Conservation (phyloP, 78 protist species). For the Guillardia theta region DNA sequence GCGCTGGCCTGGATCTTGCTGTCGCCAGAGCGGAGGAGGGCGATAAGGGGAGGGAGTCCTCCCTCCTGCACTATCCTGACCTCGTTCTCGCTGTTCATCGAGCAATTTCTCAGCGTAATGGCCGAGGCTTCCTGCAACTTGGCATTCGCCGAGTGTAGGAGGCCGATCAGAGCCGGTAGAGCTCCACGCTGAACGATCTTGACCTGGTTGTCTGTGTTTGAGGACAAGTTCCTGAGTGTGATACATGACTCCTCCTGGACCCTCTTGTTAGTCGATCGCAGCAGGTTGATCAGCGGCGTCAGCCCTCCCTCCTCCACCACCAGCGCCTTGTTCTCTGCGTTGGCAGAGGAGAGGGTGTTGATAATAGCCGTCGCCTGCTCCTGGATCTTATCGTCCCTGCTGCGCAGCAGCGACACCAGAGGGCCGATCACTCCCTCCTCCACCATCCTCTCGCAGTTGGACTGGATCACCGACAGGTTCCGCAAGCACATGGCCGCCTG, state of each 20-base stretch:
- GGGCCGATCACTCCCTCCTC: conserved; percentile 20
- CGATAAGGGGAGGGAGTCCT: conserved; percentile 6
- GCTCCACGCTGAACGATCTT: neutral
- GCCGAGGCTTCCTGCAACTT: neutral
- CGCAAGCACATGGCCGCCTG: conserved; percentile 9
- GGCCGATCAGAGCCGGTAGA: neutral
- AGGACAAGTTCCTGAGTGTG: neutral
- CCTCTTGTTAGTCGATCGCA: neutral
- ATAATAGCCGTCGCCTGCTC: conserved; percentile 32
- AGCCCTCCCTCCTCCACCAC: conserved; percentile 21
- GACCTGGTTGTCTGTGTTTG: conserved; percentile 36
- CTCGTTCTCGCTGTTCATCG: conserved; percentile 22
- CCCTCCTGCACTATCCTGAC: conserved; percentile 37
- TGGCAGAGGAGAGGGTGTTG: neutral
- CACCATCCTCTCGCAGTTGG: conserved; percentile 42
- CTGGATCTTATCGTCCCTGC: neutral
- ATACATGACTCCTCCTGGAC: conserved; percentile 23
- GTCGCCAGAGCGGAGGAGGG: conserved; percentile 33
- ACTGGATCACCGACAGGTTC: neutral
- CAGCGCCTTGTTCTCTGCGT: conserved; percentile 26
- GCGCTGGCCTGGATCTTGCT: conserved; percentile 27
- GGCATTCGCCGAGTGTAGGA: neutral
- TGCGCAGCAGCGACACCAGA: neutral
- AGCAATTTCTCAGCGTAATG: neutral
- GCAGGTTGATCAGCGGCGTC: neutral